Evolutionary conservation across 2,329 filamentous ascomycete genomes (phyloP).

Genomic region (Ascosphaera pollenicola): DNA sequence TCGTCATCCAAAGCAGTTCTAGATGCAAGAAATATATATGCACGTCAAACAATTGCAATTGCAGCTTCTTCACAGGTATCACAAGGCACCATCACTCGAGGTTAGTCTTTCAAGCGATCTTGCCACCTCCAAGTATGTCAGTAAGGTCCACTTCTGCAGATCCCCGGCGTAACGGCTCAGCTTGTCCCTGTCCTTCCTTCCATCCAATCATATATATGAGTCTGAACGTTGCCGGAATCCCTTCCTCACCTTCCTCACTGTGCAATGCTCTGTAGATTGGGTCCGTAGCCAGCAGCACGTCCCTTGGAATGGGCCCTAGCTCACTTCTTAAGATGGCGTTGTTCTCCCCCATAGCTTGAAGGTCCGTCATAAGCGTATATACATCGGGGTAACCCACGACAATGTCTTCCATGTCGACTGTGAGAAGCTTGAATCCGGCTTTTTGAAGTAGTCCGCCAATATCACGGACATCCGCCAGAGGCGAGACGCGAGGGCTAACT

Average conservation of each 20-base stretch:
- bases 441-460: conserved; percentile 69
- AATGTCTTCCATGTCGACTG: conserved; percentile 93
- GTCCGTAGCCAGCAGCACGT: conserved; percentile 70
- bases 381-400: conserved; percentile 82
- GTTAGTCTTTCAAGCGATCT: conserved; percentile 9
- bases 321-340: conserved; percentile 78
- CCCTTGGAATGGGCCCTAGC: conserved; percentile 51
- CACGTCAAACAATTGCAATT: background rate
- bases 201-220: conserved; percentile 99
- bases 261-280: conserved; percentile 77
- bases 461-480: conserved; percentile 77
- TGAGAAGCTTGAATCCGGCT: conserved; percentile 86
- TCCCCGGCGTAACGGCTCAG: conserved; percentile 58
- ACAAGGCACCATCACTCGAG: too few relatives aligned
- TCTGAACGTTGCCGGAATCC: conserved; percentile 73
- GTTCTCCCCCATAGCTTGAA: conserved; percentile 90
- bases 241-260: conserved; percentile 45
- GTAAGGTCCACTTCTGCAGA: conserved; percentile 76
- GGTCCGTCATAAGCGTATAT: conserved; percentile 77
- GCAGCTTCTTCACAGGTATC: background rate
- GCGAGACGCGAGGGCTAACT: conserved; percentile 74
- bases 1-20: too few relatives aligned
- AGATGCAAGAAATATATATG: background rate
- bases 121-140: conserved; percentile 41
- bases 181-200: conserved; percentile 64